Conservation (phyloP, 352 stramenopile genomes). For the Poterioochromonas sp. region DNA sequence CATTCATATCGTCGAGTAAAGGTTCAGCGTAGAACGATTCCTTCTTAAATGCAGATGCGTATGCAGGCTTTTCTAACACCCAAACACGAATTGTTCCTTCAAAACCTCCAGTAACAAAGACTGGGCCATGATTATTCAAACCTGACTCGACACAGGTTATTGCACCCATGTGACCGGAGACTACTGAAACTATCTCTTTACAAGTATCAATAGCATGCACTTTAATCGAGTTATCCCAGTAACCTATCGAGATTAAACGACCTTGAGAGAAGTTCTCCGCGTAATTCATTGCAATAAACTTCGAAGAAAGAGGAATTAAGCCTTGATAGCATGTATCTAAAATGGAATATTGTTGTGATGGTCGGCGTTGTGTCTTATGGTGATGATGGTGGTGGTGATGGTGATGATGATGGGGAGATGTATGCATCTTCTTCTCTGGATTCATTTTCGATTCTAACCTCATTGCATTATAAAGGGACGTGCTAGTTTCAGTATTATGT, state of each 20-base stretch:
- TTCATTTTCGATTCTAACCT: background rate
- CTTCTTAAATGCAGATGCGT: background rate
- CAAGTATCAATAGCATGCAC: constrained; percentile 20
- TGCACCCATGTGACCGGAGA: background rate
- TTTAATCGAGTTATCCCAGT: constrained; percentile 30
- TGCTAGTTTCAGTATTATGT: background rate
- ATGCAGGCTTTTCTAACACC: constrained; percentile 21
- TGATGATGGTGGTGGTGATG: background rate
- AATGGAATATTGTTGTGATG: no score
- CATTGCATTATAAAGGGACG: background rate
- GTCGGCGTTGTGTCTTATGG: background rate
- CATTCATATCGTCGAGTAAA: no score
- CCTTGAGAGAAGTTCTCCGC: no score
- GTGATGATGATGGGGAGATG: background rate
- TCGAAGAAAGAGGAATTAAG: no score
- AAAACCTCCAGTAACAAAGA: constrained; percentile 8
- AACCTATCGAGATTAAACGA: constrained; percentile 1
- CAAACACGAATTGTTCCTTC: constrained; percentile 19
- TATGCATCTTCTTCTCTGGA: no score
- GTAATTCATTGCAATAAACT: no score
- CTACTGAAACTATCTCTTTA: background rate
- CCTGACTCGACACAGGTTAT: constrained; percentile 4
- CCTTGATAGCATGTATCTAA: no score
- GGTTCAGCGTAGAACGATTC: background rate
- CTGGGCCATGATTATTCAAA: background rate